Base-by-base conservation (phyloP, 257 asterid genomes). In the Verbena officinalis region DNA sequence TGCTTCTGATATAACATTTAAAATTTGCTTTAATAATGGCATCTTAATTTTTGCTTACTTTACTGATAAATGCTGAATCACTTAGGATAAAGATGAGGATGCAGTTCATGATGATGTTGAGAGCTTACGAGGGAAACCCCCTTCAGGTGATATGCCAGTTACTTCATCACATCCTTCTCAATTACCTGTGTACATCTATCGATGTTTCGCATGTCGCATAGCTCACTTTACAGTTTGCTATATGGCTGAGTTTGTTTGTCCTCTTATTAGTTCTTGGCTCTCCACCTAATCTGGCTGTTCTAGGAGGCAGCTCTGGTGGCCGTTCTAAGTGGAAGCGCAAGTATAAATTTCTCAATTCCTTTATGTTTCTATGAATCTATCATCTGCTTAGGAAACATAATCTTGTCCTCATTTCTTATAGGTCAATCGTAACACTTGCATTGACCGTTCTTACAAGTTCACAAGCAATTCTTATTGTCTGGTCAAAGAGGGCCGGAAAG, bases 401-500 rank as follows among this genome's bases (percentile, higher is more conserved):
- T 34, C 36, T 72, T 49, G 43, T 19, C 50, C 31, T 69, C 54
- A 33, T 24, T 59, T 30, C 10, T 58, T 44, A 50, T 65, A 94
- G 99, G 96, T 84, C 96, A 12, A 20, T 82, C 10, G 99, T 94
- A 13, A 94, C 96, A 12, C 72, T 86, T 72, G 86, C 96, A 16
- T 70, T 94, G 87, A 94, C 99, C 52, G 43, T 90, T 48, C 97
- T 94, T 48, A 94, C 99, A 52, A 94, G 99, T 80, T 94, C 99
- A 50, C 99, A 94, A 82, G 86, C 97, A 62, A 94, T 94, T 81
- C 96, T 94, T 65, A 94, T 94, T 81, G 96, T 88, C 66, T 94
- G 99, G 99, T 94, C 99, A 40, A 94, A 94, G 89, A 83, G 99
- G 73, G 97, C 97, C 60, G 99, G 99, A 46, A 86, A 86, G 84